A percentile compares a stretch with the other conserved stretches of the same genome.
Conservation (phyloP, 2,329 filamentous ascomycete genomes). For the Epicoccum sorghinum region DNA sequence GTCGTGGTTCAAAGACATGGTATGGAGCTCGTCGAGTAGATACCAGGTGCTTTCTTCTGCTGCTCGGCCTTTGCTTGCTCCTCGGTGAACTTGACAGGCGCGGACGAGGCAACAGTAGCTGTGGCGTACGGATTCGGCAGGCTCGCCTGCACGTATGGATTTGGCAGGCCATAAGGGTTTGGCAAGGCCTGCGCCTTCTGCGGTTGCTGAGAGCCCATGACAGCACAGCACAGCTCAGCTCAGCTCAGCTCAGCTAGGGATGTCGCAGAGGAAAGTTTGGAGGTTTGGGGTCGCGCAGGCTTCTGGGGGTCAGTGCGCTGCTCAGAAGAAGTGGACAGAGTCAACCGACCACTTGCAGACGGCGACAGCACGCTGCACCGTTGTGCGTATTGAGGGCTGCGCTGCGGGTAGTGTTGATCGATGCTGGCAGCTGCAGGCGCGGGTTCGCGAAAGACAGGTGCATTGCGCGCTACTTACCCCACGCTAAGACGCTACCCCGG, state of each 20-base stretch:
- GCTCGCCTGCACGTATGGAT: constrained; percentile 34
- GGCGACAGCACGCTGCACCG: neutral
- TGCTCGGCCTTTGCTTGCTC: constrained; percentile 41
- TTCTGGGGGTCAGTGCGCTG: neutral
- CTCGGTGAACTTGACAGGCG: constrained; percentile 36
- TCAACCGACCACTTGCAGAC: neutral
- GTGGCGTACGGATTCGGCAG: constrained; percentile 38
- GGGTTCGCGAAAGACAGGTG: constrained; percentile 9
- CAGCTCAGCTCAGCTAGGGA: constrained; percentile 10
- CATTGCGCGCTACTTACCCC: constrained; percentile 9
- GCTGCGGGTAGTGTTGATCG: neutral
- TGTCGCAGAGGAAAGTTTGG: constrained; percentile 3
- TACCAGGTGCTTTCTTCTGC: constrained; percentile 44
- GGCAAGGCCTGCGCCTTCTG: constrained; percentile 35
- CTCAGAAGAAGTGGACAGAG: neutral
- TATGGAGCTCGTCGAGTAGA: constrained; percentile 31
- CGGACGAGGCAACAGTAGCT: constrained; percentile 34
- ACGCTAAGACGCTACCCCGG: constrained; percentile 13
- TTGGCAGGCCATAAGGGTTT: constrained; percentile 34
- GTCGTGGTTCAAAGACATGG: constrained; percentile 30
- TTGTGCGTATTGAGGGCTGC: neutral
- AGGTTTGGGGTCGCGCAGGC: neutral
- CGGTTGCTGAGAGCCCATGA: constrained; percentile 32
- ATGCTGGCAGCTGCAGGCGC: constrained; percentile 4
- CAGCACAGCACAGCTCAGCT: too few relatives aligned